Conservation (phyloP, 306 rosid species). For the Quercus bicolor region DNA sequence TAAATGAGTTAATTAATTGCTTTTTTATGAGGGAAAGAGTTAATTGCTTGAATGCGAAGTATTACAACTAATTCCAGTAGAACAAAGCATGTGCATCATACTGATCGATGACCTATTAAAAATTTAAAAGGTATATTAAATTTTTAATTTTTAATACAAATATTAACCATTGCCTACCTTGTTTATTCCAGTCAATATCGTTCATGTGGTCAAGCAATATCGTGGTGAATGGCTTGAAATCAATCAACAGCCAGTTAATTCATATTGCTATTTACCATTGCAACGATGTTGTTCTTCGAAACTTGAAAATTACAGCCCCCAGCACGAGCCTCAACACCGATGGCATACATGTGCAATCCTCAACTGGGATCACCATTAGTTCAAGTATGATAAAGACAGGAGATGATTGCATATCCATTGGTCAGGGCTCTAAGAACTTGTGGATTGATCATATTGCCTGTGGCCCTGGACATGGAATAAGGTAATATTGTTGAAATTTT, state of each 20-base stretch:
- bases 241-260: constrained; percentile 38
- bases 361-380: constrained; percentile 27
- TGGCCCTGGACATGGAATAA: constrained; percentile 66
- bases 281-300: constrained; percentile 22
- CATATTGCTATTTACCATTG: constrained; percentile 42
- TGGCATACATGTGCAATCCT: constrained; percentile 44
- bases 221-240: constrained; percentile 39
- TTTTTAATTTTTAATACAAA: not conserved
- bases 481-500: not conserved
- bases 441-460: constrained; percentile 44
- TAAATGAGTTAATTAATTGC: too few relatives aligned
- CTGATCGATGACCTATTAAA: not conserved
- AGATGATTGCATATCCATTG: constrained; percentile 54
- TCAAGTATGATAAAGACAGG: constrained; percentile 40
- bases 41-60: not conserved
- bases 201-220: constrained; percentile 39
- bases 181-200: constrained; percentile 30
- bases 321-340: constrained; percentile 55
- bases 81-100: not conserved
- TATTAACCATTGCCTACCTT: not conserved
- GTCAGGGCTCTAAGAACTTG: constrained; percentile 32
- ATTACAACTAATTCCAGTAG: not conserved
- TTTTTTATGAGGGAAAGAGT: too few relatives aligned
- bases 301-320: constrained; percentile 43
- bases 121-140: not conserved